Conservation (phyloP, 768 basidiomycete species). For the Tremella mesenterica region DNA sequence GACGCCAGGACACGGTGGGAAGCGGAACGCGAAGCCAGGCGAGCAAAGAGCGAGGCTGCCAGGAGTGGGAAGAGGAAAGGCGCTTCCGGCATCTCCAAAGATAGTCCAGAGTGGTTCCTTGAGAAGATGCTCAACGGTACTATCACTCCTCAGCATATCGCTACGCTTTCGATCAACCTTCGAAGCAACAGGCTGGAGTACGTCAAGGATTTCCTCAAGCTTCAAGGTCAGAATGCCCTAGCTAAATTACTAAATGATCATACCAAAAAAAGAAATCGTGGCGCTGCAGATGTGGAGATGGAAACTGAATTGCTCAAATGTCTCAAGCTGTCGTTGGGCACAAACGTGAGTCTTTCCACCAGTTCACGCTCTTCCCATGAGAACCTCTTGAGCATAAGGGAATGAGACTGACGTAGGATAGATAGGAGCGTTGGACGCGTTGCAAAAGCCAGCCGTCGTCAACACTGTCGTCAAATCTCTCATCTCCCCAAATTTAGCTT, state of each 20-base stretch:
- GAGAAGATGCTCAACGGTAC: conserved; percentile 80
- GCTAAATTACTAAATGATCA: conserved; percentile 24
- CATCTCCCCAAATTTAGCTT: conserved; percentile 67
- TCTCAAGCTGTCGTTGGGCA: conserved; percentile 71
- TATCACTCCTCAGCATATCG: conserved; percentile 70
- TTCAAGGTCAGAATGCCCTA: conserved; percentile 31
- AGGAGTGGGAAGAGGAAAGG: conserved; percentile 44
- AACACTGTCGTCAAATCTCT: conserved; percentile 72
- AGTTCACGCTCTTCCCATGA: no score
- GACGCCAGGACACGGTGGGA: conserved; percentile 73
- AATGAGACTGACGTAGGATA: no score
- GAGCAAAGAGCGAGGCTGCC: conserved; percentile 52
- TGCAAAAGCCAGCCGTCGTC: conserved; percentile 64
- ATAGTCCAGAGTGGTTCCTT: conserved; percentile 84
- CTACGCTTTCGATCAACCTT: conserved; percentile 61
- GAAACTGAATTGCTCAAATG: conserved; percentile 88
- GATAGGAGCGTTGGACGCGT: conserved; percentile 63
- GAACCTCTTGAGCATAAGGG: no score
- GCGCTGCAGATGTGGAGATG: conserved; percentile 57
- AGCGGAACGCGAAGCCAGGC: conserved; percentile 45
- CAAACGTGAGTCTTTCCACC: conserved; percentile 40
- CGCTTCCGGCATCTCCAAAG: conserved; percentile 52
- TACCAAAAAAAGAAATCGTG: conserved; percentile 43
- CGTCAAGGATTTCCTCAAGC: conserved; percentile 20
- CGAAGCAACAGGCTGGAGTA: conserved; percentile 75